A percentile compares a stretch with the other conserved stretches of the same genome.
Evolutionary conservation across 2,329 filamentous ascomycete species (phyloP).

Genomic region (Stemphylium beticola): DNA sequence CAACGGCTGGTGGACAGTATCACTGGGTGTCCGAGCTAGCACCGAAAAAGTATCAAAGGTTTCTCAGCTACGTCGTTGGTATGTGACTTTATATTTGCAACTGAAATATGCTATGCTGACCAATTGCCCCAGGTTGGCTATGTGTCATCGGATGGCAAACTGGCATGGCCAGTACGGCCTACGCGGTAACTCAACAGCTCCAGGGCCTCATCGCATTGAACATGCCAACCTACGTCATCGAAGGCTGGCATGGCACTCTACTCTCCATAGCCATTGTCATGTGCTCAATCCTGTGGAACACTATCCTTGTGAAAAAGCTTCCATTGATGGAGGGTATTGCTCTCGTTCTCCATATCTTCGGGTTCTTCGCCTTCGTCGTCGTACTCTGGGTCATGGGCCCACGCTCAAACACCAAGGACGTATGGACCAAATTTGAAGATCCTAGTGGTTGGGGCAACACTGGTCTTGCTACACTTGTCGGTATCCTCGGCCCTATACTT

Average conservation of each 20-base stretch:
- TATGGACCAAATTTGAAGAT: constrained; percentile 56
- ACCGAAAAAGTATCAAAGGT: constrained; percentile 44
- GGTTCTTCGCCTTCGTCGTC: constrained; percentile 57
- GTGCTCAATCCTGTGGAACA: constrained; percentile 49
- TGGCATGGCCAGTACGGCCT: constrained; percentile 32
- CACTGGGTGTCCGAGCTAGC: constrained; percentile 44
- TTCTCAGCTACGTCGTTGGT: constrained; percentile 48
- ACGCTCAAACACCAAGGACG: constrained; percentile 42
- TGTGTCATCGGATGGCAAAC: constrained; percentile 49
- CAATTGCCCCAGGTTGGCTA: constrained; percentile 42
- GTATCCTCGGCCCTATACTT: constrained; percentile 40
- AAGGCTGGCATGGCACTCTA: constrained; percentile 58
- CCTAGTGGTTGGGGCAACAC: constrained; percentile 49
- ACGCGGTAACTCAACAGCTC: constrained; percentile 25
- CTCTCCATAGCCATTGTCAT: constrained; percentile 52
- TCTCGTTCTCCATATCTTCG: constrained; percentile 56
- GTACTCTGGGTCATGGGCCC: constrained; percentile 34
- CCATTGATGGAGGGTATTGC: constrained; percentile 43
- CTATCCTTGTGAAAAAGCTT: constrained; percentile 44
- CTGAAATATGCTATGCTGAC: background rate
- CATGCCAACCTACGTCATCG: constrained; percentile 39
- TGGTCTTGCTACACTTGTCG: constrained; percentile 52
- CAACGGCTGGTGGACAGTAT: constrained; percentile 27
- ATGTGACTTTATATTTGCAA: constrained; percentile 20
- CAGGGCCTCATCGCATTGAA: constrained; percentile 45